Evolutionary conservation across 768 basidiomycete species (phyloP).

Genomic region (Trametes meyenii): DNA sequence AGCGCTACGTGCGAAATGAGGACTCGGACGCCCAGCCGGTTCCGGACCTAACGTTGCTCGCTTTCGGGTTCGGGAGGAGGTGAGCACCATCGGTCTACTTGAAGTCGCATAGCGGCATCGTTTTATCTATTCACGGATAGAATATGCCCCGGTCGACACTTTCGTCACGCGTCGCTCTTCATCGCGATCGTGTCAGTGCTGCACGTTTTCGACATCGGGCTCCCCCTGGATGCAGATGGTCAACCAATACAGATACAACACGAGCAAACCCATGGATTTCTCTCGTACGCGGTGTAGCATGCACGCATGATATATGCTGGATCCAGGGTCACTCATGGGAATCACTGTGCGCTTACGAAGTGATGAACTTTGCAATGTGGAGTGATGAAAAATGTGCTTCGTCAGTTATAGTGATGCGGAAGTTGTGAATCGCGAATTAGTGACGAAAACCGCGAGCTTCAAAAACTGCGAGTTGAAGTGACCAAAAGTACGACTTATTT

Average conservation of each 20-base stretch:
- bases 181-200: neutral
- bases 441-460: too few relatives aligned
- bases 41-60: constrained; percentile 31
- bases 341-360: too few relatives aligned
- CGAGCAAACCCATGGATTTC: constrained; percentile 3
- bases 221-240: constrained; percentile 3
- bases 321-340: too few relatives aligned
- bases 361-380: too few relatives aligned
- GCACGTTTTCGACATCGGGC: constrained; percentile 14
- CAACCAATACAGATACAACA: neutral
- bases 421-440: too few relatives aligned
- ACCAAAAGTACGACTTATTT: too few relatives aligned
- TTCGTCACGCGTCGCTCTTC: constrained; percentile 6
- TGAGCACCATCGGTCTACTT: too few relatives aligned
- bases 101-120: too few relatives aligned
- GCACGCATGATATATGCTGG: too few relatives aligned
- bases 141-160: constrained; percentile 16
- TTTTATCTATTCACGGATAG: neutral
- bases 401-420: too few relatives aligned
- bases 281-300: neutral
- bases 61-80: constrained; percentile 31
- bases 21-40: constrained; percentile 22
- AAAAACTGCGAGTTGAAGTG: too few relatives aligned
- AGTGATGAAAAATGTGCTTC: too few relatives aligned
- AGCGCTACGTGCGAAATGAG: constrained; percentile 5